phyloP scores from a whole-genome alignment of 2,329 filamentous ascomycete species.

The Alternaria triticina region DNA sequence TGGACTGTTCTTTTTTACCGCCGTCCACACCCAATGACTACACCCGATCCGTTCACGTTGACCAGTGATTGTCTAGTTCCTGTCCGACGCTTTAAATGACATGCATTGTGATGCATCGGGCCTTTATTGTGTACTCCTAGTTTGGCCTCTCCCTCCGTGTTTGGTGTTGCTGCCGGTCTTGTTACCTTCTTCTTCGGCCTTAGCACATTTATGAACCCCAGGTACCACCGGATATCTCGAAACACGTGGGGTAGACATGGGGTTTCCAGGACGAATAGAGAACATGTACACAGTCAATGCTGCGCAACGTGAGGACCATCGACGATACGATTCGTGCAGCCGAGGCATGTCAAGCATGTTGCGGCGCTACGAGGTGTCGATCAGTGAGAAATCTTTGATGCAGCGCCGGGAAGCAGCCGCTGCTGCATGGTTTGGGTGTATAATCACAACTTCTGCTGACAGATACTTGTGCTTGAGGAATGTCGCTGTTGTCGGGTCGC shows the following conservation, averaged over 20 bases:
- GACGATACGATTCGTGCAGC: constrained; percentile 1
- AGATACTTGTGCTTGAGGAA: not conserved
- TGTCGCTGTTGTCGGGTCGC: not conserved
- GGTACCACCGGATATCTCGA: not conserved
- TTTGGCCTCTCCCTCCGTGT: constrained; percentile 13
- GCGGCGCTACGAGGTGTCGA: not conserved
- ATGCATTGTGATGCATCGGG: constrained; percentile 20
- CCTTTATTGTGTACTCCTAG: constrained; percentile 11
- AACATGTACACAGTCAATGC: not conserved
- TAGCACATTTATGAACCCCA: constrained; percentile 12
- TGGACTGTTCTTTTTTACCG: not conserved
- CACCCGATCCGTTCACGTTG: constrained; percentile 16
- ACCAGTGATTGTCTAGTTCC: not conserved
- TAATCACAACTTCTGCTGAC: not conserved
- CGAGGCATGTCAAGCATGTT: not conserved
- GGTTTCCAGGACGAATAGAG: not conserved
- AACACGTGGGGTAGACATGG: constrained; percentile 5
- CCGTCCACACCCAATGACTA: constrained; percentile 11
- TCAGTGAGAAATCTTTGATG: not conserved
- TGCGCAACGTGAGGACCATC: constrained; percentile 4
- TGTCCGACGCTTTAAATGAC: constrained; percentile 4
- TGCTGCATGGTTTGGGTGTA: not conserved
- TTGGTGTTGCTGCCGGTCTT: constrained; percentile 13
- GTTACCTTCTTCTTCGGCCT: constrained; percentile 31
- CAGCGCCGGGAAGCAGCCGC: not conserved